Base-by-base conservation (phyloP, 2,329 filamentous ascomycete genomes). In the Cercospora janseana region DNA sequence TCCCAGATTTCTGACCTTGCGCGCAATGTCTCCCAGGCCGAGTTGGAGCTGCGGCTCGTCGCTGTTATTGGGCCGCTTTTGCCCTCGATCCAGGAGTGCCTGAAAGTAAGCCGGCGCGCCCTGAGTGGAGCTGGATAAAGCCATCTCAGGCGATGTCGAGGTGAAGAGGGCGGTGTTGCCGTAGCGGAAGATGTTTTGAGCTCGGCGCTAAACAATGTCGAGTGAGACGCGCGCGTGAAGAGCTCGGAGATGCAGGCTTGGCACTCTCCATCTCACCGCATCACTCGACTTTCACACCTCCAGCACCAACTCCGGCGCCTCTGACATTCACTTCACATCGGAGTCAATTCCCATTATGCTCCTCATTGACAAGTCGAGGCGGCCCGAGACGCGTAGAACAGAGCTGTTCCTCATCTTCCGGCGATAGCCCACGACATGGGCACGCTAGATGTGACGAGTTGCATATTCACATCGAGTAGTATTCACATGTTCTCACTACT, bases 31-130 rank as follows among this genome's bases (percentile, higher is more conserved):
- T 51, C 89, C 88, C 24, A 98, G 78, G 16, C 93, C 92, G 46
- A 98, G 80, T 70, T 97, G 91, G 58, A 98, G 78, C 64, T 85
- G 87, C 5, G 93, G 92, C 37, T 98, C 78, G 53, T 96, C 88
- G 59, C 80, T 80, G 51, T 82, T 58, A 85, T 83, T 80, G 7
- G 44, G 32, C 56, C 88, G 83, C 68, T 84, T 85, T 64, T 78
- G 81, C 27, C 80, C 79, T 51, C 81, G 77, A 63, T 85, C 82
- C 16, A 85, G 68, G 27, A 85, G 65, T 56, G 80, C 81, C 59
- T 83, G 82, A 63, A 85, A 85, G 60, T 82, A 83, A 0, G 80
- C 80, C 21, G 80, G 79, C 47, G 58, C 51, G 23, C 52, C 49
- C 27, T 55, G 56, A 15, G 53, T 46, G 23, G 46, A 47, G 21